Evolutionary conservation across 1,284 basidiomycete genomes (phyloP).

Genomic region (Bondarzewia mesenterica): DNA sequence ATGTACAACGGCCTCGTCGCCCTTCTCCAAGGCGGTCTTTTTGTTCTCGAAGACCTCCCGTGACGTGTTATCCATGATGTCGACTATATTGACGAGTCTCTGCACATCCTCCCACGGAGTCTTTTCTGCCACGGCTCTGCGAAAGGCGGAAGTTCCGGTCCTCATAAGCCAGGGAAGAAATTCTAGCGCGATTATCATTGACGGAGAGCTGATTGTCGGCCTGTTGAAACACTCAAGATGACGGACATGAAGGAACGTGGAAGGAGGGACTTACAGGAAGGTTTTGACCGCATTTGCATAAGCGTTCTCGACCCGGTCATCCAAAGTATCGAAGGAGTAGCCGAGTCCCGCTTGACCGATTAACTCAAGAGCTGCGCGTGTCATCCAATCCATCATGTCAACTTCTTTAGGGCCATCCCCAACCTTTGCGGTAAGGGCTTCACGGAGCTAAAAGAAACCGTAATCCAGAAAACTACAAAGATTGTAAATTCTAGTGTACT

Average conservation of each 20-base stretch:
- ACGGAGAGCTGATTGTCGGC: conserved; percentile 11
- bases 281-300: conserved; percentile 22
- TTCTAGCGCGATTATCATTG: conserved; percentile 28
- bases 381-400: conserved; percentile 20
- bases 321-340: conserved; percentile 27
- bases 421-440: background rate
- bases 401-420: background rate
- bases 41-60: conserved; percentile 24
- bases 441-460: background rate
- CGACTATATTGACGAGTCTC: conserved; percentile 23
- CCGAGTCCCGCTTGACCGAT: conserved; percentile 22
- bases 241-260: conserved; percentile 1
- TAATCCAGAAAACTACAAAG: background rate
- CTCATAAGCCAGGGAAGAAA: conserved; percentile 10
- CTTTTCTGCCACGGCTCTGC: conserved; percentile 22
- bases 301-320: conserved; percentile 13
- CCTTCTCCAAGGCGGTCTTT: conserved; percentile 27
- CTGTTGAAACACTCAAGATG: background rate
- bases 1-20: conserved; percentile 22
- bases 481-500: background rate
- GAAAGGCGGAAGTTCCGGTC: conserved; percentile 13
- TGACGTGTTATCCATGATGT: conserved; percentile 27
- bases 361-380: conserved; percentile 19
- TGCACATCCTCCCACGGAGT: conserved; percentile 25
- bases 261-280: conserved; percentile 13